Evolutionary conservation across 345 rosid genomes (phyloP).

Genomic region (Brassica carinata): DNA sequence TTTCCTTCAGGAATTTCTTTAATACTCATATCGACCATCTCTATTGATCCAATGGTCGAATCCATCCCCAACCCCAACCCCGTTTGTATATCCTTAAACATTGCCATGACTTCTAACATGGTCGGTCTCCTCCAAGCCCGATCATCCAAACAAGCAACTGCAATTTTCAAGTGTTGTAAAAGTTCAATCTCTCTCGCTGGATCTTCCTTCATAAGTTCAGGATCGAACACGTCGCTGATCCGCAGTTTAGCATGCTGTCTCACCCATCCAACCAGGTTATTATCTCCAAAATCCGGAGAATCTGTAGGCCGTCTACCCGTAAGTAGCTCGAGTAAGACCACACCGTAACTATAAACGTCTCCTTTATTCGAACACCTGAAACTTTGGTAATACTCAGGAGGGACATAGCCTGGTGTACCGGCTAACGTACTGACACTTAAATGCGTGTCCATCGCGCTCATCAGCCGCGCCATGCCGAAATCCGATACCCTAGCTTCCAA

Average conservation of each 20-base stretch:
- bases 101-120: slow-evolving; percentile 77
- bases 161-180: slow-evolving; percentile 65
- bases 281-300: slow-evolving; percentile 94
- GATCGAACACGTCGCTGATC: slow-evolving; percentile 82
- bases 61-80: slow-evolving; percentile 76
- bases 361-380: slow-evolving; percentile 85
- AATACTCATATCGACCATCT: slow-evolving; percentile 77
- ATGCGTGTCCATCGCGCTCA: slow-evolving; percentile 93
- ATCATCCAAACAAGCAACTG: slow-evolving; percentile 85
- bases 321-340: slow-evolving; percentile 84
- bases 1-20: slow-evolving; percentile 75
- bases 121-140: slow-evolving; percentile 69
- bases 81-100: slow-evolving; percentile 79
- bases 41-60: slow-evolving; percentile 63
- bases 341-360: slow-evolving; percentile 95
- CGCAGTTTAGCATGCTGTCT: slow-evolving; percentile 80
- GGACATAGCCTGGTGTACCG: slow-evolving; percentile 97
- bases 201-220: slow-evolving; percentile 70
- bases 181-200: slow-evolving; percentile 77
- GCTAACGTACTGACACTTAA: slow-evolving; percentile 94
- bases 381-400: slow-evolving; percentile 96
- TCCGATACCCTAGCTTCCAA: slow-evolving; percentile 93
- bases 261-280: slow-evolving; percentile 98
- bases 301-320: slow-evolving; percentile 92
- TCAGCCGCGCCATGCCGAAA: slow-evolving; percentile 95